Evolutionary conservation across 306 rosid genomes (phyloP).

Genomic region (Cucurbita argyrosperma): DNA sequence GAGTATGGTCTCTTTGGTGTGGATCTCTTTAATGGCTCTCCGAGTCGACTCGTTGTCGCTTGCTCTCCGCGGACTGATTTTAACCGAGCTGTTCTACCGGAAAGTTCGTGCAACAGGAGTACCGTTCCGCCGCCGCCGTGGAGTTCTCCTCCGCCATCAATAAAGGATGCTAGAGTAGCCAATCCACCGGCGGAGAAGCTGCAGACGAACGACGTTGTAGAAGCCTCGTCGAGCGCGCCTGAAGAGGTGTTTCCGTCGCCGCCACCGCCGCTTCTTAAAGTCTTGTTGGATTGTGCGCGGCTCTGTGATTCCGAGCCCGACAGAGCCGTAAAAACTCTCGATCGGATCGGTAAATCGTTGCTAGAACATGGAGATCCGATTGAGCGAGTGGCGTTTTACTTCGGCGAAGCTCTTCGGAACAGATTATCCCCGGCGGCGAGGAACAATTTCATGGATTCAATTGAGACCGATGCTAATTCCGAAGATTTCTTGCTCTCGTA

Average conservation of each 20-base stretch:
- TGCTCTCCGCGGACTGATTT: conserved; percentile 47
- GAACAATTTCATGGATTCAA: conserved; percentile 4
- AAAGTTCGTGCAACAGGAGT: neutral
- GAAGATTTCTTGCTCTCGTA: conserved; percentile 64
- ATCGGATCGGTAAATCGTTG: conserved; percentile 31
- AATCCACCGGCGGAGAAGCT: conserved; percentile 12
- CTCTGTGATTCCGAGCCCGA: conserved; percentile 36
- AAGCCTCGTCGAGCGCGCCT: conserved; percentile 21
- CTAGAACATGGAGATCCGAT: conserved; percentile 67
- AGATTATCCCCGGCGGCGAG: conserved; percentile 17
- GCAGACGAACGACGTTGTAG: neutral
- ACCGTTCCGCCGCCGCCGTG: conserved; percentile 16
- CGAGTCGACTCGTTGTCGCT: conserved; percentile 32
- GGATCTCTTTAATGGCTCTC: conserved; percentile 28
- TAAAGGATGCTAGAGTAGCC: conserved; percentile 6
- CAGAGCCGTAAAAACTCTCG: conserved; percentile 40
- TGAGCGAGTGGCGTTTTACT: conserved; percentile 54
- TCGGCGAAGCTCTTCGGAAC: conserved; percentile 42
- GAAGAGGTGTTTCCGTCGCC: conserved; percentile 42
- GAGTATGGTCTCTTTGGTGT: conserved; percentile 36
- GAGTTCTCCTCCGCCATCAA: conserved; percentile 15
- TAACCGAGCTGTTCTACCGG: conserved; percentile 30
- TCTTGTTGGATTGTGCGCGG: conserved; percentile 50
- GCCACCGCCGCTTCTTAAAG: conserved; percentile 52
- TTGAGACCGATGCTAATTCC: conserved; percentile 14